Base-by-base conservation (phyloP, 805 yeast species). In the Teunomyces aglyptinius region DNA sequence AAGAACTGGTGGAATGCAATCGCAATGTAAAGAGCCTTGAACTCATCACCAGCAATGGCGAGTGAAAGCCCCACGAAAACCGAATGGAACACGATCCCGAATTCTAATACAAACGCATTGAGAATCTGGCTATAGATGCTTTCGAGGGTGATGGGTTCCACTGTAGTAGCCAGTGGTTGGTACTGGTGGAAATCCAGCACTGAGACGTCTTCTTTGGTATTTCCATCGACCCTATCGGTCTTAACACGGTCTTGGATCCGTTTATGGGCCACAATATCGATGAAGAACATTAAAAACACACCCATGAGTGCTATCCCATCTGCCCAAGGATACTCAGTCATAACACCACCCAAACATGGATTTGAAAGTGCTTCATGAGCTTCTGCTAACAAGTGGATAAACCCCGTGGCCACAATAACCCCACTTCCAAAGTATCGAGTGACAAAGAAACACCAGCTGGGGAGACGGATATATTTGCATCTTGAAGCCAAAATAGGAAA, bases 101-200 rank as follows among this genome's bases (percentile, higher is more conserved):
- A 63, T 50, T 64, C 67, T 26, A 64, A 56, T 18, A 63, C 52
- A 42, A 81, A 75, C 1, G 81, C 76, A 10, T 78, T 77, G 7
- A 83, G 58, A 12, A 85, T 57, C 60, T 83, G 85, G 32, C 79
- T 81, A 35, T 76, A 68, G 56, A 43, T 31, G n/a, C 26, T 38
- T 42, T 42, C 49, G 22, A 24, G 13, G 16, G 39, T 36, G 6
- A 18, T 8, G 7, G 38, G 38, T 11, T 13, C n/a, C n/a, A 33
- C 6, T 6, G 22, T 18, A 7, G 13, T 15, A 2, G 38, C 5
- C 24, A 33, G 38, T 4, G 6, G 18, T 18, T 11, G 19, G 15
- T 19, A 19, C 13, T 34, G 13, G 1, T 22, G 39, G 15, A 36
- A 36, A 13, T 36, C 39, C 39, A 36, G 39, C 13, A 22, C 24